Evolutionary conservation across 83 land plant species (phyloP), one percentile per base, ranked within the genome.

Genomic region (Picea engelmannii): DNA sequence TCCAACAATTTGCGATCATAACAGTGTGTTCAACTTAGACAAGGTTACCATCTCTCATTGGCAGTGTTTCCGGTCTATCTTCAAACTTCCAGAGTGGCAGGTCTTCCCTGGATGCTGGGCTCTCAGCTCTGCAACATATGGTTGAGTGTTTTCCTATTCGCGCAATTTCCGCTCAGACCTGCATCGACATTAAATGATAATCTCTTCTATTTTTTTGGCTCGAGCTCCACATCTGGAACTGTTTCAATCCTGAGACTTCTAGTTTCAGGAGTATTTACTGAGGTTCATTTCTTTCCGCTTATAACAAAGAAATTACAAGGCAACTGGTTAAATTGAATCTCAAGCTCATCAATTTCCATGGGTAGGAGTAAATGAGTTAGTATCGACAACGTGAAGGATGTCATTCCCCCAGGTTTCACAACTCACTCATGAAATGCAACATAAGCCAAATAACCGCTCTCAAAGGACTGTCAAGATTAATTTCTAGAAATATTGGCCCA

Each of bases 101-200:
- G 80, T 87, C 95, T 62, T 93, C 93, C 92, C 93, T 92, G 11
- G 99, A 90, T 35, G 97, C 95, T 62, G 96, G 93, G 66, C 99
- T 96, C 90, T 96, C 99, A 76, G 95, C 96, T 88, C 92, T 90
- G 88, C 97, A 98, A 80, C 91, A 89, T 13, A 98, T 88, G 10
- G 84, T 94, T 73, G 95, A 85, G 83, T 86, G 64, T 7, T 80
- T 84, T 42, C 99, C 96, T n/a, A 98, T 62, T 75, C 70, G 93
- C 55, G 92, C 96, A 79, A 89, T 85, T 0, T n/a, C n/a, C n/a
- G n/a, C n/a, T n/a, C n/a, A n/a, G n/a, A 70, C 85, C 99, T 70
- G 99, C 78, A 88, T 79, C 87, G 16, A 98, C 84, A 49, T 91
- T 92, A 85, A 88, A 85, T 55, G 96, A 86, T 70, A 98, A 82